phyloP scores from a whole-genome alignment of 805 yeast genomes.

The Nakazawaea sp. region DNA sequence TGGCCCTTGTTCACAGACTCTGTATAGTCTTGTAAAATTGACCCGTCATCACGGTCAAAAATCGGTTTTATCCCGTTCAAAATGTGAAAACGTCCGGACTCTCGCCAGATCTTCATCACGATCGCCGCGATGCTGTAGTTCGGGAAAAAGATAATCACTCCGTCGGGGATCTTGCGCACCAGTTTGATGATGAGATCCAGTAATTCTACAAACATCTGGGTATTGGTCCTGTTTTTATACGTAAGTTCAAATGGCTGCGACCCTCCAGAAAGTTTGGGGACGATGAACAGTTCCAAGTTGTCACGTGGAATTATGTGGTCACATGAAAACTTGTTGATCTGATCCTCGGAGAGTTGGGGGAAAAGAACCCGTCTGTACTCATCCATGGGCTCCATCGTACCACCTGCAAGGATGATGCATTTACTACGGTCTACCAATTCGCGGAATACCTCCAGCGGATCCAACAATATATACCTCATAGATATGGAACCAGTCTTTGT shows the following conservation, averaged over 20 bases:
- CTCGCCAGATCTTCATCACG: slow-evolving; percentile 49
- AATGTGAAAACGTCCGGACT: slow-evolving; percentile 21
- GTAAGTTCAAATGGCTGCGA: slow-evolving; percentile 57
- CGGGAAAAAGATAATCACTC: slow-evolving; percentile 78
- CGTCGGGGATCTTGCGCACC: slow-evolving; percentile 49
- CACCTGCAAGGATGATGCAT: slow-evolving; percentile 83
- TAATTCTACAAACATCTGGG: slow-evolving; percentile 36
- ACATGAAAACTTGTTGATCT: slow-evolving; percentile 57
- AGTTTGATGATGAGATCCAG: slow-evolving; percentile 44
- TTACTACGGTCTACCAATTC: slow-evolving; percentile 57
- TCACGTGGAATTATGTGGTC: slow-evolving; percentile 76
- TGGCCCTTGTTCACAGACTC: slow-evolving; percentile 23
- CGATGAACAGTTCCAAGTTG: slow-evolving; percentile 52
- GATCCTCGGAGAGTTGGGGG: slow-evolving; percentile 39
- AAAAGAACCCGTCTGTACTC: slow-evolving; percentile 64
- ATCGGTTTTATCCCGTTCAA: slow-evolving; percentile 36
- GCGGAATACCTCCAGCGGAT: slow-evolving; percentile 66
- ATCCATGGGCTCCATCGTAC: slow-evolving; percentile 87
- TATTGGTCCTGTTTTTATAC: slow-evolving; percentile 51
- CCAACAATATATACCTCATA: slow-evolving; percentile 67
- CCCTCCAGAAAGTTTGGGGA: slow-evolving; percentile 19
- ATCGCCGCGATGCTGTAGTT: slow-evolving; percentile 66
- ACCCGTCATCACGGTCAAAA: slow-evolving; percentile 42
- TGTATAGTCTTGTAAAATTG: slow-evolving; percentile 47
- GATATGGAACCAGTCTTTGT: slow-evolving; percentile 23